Evolutionary conservation across 1,284 basidiomycete genomes (phyloP), one percentile per base, ranked within the genome.

Genomic region (Trametes hirsuta): DNA sequence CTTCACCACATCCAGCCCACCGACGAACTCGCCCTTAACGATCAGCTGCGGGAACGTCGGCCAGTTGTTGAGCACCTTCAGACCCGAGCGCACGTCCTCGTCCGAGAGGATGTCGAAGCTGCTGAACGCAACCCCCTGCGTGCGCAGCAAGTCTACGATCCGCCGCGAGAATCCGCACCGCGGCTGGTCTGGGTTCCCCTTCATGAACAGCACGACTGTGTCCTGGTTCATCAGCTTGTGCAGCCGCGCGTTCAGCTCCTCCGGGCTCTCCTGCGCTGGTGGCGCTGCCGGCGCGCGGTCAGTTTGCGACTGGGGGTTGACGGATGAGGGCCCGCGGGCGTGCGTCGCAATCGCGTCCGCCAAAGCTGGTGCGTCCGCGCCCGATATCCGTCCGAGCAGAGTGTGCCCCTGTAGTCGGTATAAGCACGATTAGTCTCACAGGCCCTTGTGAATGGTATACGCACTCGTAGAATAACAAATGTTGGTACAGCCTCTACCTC

Each of bases 141-240:
- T 82, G 44, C 81, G 73, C 57, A 92, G 75, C 30, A 91, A 74
- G 12, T 78, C 84, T 51, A 91, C 87, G 12, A 87, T 89, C 75
- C 87, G 83, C 42, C 89, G 80, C 50, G 86, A 88, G 76, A 92
- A 92, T 9, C 90, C 97, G 68, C 97, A 97, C 63, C 93, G 88
- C 2, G 95, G 97, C 25, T 83, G 81, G 47, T 90, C 85, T 0
- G 94, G 93, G 64, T 88, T 90, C 22, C 97, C 97, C 78, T 99
- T 99, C 96, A 99, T 99, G 84, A 99, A 98, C 58, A 99, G 76
- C 57, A 99, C 94, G 10, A 98, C 85, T 11, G 76, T 76, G 72
- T 78, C 83, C 76, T 85, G 82, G 55, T 79, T 80, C 92, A 95
- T 95, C 61, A 96, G 74, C 48, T 65, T 68, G 34, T 75, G 77